Conservation (phyloP, 108 stramenopile genomes). For the Epithemia pelagica region DNA sequence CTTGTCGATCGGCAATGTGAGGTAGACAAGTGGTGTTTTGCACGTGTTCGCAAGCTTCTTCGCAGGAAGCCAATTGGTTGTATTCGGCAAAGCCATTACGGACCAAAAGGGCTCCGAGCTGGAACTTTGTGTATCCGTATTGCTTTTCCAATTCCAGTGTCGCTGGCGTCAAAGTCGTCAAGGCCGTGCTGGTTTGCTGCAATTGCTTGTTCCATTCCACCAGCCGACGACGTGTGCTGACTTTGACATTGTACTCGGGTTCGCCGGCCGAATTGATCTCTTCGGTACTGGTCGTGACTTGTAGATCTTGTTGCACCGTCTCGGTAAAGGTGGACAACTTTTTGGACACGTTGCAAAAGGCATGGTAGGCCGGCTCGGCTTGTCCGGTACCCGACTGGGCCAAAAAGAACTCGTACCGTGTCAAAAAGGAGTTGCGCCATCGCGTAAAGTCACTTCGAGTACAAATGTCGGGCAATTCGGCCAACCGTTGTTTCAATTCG, state of each 20-base stretch:
- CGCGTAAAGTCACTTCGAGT: not conserved
- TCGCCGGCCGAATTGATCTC: slow-evolving; percentile 15
- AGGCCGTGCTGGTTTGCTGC: slow-evolving; percentile 11
- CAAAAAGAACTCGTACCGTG: slow-evolving; percentile 8
- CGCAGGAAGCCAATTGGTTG: not conserved
- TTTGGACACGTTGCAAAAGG: not conserved
- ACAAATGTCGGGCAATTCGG: not conserved
- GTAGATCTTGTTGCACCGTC: not conserved
- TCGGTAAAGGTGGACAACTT: slow-evolving; percentile 3
- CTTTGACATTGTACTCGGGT: not conserved
- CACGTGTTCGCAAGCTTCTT: not conserved
- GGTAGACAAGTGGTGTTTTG: slow-evolving; percentile 1
- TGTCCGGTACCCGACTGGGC: slow-evolving; percentile 16
- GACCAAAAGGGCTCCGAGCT: slow-evolving; percentile 19
- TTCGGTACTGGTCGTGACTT: not conserved
- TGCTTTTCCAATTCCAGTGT: slow-evolving; percentile 8
- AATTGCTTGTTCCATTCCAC: slow-evolving; percentile 14
- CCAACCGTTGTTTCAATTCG: not conserved
- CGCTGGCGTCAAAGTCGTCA: slow-evolving; percentile 7
- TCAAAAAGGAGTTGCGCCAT: not conserved
- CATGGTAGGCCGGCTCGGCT: slow-evolving; percentile 14
- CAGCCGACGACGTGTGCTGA: slow-evolving; percentile 6
- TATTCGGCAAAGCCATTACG: slow-evolving; percentile 23
- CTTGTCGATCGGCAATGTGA: slow-evolving; percentile 20
- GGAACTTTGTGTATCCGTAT: slow-evolving; percentile 21